These are phyloP conservation scores for Saccharomyces hybrid DNA, from an alignment of 1,139 yeast species.

Conservation along the genomic window DNA sequence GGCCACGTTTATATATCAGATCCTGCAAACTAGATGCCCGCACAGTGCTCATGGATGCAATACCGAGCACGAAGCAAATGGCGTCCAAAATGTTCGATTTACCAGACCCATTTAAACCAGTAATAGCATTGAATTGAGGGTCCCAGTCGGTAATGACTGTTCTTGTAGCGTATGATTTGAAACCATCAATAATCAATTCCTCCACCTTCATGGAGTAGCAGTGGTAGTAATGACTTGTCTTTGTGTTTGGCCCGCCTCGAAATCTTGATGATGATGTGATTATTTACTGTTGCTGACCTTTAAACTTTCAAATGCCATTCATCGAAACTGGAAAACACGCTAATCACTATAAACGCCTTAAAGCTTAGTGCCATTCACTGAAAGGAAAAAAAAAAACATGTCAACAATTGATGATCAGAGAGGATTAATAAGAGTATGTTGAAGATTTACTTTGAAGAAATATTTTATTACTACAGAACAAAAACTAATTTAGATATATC, in stretches of 20 bases:
- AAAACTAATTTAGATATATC: neutral
- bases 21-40: slow-evolving; percentile 92
- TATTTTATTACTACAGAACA: slow-evolving; percentile 5
- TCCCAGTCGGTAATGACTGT: slow-evolving; percentile 97
- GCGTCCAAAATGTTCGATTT: slow-evolving; percentile 94
- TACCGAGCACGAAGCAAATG: slow-evolving; percentile 96
- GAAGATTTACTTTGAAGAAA: slow-evolving; percentile 5
- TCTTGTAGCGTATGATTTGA: slow-evolving; percentile 95
- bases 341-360: neutral
- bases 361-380: neutral
- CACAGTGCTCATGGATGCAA: slow-evolving; percentile 87
- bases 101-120: slow-evolving; percentile 96
- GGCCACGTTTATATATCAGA: slow-evolving; percentile 91
- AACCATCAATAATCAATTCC: slow-evolving; percentile 93
- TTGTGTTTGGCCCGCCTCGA: neutral
- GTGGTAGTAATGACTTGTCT: neutral
- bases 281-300: slow-evolving; percentile 1
- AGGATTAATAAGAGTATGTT: slow-evolving; percentile 8
- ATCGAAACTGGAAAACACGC: neutral
- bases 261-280: neutral
- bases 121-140: slow-evolving; percentile 91
- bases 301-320: neutral
- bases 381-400: neutral
- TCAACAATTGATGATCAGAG: neutral
- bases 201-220: slow-evolving; percentile 67